phyloP scores from a whole-genome alignment of 2,329 filamentous ascomycete genomes.

The Penicillium sp. region DNA sequence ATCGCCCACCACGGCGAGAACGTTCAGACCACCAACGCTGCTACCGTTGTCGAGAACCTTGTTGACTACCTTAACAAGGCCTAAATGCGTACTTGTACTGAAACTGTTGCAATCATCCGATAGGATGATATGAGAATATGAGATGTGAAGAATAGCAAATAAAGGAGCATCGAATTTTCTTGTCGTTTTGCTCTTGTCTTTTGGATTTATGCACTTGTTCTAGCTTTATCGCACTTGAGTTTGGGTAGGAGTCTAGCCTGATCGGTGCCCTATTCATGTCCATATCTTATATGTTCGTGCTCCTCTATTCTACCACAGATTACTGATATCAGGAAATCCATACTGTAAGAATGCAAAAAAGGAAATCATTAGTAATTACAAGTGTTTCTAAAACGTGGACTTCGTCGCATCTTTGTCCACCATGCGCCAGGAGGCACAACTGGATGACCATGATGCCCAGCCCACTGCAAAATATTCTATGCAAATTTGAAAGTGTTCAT shows the following conservation, averaged over 20 bases:
- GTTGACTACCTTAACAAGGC: constrained; percentile 79
- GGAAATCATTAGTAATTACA: background rate
- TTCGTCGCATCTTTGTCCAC: background rate
- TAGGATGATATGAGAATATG: constrained; percentile 20
- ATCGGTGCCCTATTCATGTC: background rate
- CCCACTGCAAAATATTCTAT: background rate
- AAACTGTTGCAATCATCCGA: constrained; percentile 1
- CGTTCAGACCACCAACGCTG: constrained; percentile 72
- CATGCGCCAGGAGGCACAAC: background rate
- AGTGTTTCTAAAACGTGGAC: background rate
- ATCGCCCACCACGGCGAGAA: constrained; percentile 80
- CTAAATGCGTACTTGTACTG: constrained; percentile 40
- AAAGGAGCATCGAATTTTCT: constrained; percentile 17
- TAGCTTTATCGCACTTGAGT: background rate
- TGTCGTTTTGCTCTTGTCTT: constrained; percentile 1
- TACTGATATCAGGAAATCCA: background rate
- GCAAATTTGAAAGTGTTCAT: background rate
- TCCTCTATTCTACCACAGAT: background rate
- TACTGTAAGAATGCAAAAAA: background rate
- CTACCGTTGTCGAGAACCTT: constrained; percentile 76
- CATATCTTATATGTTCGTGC: background rate
- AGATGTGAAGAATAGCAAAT: constrained; percentile 26
- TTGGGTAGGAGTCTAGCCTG: background rate
- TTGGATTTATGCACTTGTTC: background rate
- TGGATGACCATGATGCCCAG: background rate